These are phyloP conservation scores for Boletus pseudo-olivaceus DNA, from an alignment of 768 basidiomycete species.

Conservation along the genomic window DNA sequence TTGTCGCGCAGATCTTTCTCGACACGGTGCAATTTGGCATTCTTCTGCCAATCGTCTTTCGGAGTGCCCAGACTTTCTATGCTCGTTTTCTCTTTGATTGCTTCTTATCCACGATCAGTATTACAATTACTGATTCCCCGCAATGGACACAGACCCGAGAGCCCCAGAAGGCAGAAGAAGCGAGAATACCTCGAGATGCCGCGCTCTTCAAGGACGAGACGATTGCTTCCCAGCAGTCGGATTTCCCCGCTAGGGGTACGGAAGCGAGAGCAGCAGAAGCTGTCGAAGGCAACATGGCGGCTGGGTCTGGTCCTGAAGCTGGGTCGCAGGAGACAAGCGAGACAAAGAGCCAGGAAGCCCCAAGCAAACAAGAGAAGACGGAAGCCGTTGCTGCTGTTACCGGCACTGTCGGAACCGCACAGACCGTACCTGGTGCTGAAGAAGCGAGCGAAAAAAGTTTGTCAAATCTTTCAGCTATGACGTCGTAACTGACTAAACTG, in stretches of 20 bases:
- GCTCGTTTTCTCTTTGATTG: not conserved
- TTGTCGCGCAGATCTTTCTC: not conserved
- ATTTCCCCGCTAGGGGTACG: not conserved
- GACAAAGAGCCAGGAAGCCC: not conserved
- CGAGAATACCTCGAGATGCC: not conserved
- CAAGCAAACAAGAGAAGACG: not conserved
- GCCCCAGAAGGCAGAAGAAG: not conserved
- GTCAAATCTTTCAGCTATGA: not conserved
- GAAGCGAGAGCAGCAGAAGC: not conserved
- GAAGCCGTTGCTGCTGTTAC: not conserved
- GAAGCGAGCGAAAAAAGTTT: constrained; percentile 10
- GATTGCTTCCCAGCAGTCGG: not conserved
- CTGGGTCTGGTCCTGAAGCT: not conserved
- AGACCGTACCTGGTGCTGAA: not conserved
- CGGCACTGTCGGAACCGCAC: not conserved
- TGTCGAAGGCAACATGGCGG: not conserved
- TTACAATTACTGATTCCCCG: constrained; percentile 6
- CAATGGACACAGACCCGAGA: constrained; percentile 1
- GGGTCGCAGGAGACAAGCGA: not conserved
- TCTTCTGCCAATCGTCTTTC: not conserved
- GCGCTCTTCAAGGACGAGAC: not conserved
- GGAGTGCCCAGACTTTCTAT: not conserved
- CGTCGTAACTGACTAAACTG: not conserved
- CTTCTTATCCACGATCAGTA: not conserved
- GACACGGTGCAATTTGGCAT: too few relatives aligned